A percentile compares a stretch with the other conserved stretches of the same genome.
Evolutionary conservation across 805 yeast species (phyloP).

Genomic region (Suhomyces pyralidae): DNA sequence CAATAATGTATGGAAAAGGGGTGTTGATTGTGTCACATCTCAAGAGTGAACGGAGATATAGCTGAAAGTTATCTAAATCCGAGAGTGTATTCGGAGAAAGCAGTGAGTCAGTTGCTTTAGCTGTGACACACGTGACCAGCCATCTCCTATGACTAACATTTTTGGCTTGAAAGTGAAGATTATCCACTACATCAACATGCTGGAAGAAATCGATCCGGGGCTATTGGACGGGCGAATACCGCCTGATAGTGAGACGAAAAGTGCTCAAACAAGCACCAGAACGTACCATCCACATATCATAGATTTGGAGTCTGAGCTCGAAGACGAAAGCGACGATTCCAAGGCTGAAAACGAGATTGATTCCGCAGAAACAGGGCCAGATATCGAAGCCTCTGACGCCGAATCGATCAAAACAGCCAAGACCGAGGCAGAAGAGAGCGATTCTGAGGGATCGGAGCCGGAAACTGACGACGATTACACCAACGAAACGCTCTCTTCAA

Average conservation of each 20-base stretch:
- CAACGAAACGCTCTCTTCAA: slow-evolving; percentile 32
- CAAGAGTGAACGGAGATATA: no score
- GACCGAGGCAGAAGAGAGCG: slow-evolving; percentile 4
- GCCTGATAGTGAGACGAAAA: not conserved
- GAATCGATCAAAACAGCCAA: not conserved
- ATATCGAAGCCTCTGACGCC: slow-evolving; percentile 1
- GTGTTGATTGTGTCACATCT: no score
- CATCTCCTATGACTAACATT: not conserved
- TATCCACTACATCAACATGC: slow-evolving; percentile 1
- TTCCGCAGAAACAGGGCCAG: not conserved
- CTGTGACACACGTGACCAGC: not conserved
- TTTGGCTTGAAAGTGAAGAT: not conserved
- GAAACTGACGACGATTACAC: slow-evolving; percentile 17
- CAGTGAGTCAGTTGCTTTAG: not conserved
- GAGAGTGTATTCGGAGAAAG: not conserved
- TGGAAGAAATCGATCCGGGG: slow-evolving; percentile 6
- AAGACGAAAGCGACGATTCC: slow-evolving; percentile 3
- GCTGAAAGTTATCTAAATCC: no score
- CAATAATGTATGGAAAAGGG: no score
- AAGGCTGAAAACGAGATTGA: not conserved
- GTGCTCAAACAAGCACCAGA: not conserved
- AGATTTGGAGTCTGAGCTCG: slow-evolving; percentile 8
- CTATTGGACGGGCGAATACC: slow-evolving; percentile 1
- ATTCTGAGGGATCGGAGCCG: slow-evolving; percentile 12
- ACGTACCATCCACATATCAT: slow-evolving; percentile 10